A percentile compares a stretch with the other conserved stretches of the same genome.
phyloP scores from a whole-genome alignment of 1,284 basidiomycete species.

The Leucoagaricus sp. region DNA sequence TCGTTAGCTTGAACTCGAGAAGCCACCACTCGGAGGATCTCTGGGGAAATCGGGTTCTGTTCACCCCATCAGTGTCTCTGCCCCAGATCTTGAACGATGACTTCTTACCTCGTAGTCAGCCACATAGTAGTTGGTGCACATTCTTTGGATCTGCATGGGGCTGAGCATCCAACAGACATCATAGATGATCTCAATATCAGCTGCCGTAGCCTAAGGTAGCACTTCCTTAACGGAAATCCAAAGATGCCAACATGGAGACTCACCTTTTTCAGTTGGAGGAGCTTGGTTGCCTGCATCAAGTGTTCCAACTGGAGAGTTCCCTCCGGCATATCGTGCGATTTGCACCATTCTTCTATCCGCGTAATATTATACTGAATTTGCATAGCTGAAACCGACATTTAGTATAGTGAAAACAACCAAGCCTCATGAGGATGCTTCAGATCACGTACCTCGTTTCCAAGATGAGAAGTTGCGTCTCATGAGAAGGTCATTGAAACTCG shows the following conservation, averaged over 20 bases:
- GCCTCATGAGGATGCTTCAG: not conserved
- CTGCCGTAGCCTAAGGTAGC: constrained; percentile 73
- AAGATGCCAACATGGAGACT: constrained; percentile 27
- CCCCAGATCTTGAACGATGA: not conserved
- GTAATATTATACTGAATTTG: constrained; percentile 99
- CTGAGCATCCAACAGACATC: constrained; percentile 99
- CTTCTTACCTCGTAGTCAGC: constrained; percentile 90
- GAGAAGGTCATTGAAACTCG: constrained; percentile 97
- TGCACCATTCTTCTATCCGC: constrained; percentile 97
- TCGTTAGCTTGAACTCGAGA: constrained; percentile 93
- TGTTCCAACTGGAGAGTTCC: constrained; percentile 97
- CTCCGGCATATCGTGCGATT: constrained; percentile 98
- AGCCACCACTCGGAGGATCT: constrained; percentile 95
- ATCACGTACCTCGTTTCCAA: constrained; percentile 91
- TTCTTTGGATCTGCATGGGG: constrained; percentile 98
- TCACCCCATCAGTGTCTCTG: constrained; percentile 14
- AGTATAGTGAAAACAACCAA: not conserved
- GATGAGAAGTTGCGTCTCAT: constrained; percentile 99
- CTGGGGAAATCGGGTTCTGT: constrained; percentile 93
- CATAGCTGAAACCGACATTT: constrained; percentile 69
- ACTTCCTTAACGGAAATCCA: not conserved
- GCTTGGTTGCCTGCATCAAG: constrained; percentile 98
- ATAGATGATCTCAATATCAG: constrained; percentile 98
- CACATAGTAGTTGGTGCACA: constrained; percentile 98
- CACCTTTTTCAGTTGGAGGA: constrained; percentile 96